A percentile compares a stretch with the other conserved stretches of the same genome.
Conservation (phyloP, 371 early-diverging fungal genomes). For the Mortierella sp. region DNA sequence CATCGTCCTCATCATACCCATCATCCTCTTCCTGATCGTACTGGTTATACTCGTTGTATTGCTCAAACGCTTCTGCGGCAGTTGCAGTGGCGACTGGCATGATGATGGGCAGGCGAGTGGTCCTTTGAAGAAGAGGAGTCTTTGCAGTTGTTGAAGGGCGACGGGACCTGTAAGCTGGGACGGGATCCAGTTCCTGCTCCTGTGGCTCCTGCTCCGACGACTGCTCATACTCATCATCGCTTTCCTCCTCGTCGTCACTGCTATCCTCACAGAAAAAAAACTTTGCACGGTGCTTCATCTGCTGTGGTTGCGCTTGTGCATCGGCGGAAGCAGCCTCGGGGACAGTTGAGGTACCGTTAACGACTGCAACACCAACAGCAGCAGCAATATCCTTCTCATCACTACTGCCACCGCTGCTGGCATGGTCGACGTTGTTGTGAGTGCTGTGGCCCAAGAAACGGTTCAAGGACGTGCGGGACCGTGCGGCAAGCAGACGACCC, state of each 20-base stretch:
- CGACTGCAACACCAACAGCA: too few relatives aligned
- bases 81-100: not conserved
- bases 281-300: slow-evolving; percentile 8
- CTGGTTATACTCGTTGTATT: not conserved
- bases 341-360: too few relatives aligned
- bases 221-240: not conserved
- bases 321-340: too few relatives aligned
- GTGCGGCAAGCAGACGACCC: not conserved
- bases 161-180: not conserved
- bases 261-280: slow-evolving; percentile 14
- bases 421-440: not conserved
- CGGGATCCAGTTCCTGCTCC: not conserved
- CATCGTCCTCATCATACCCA: not conserved
- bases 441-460: not conserved
- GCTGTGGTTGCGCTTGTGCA: not conserved
- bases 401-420: not conserved
- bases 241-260: not conserved
- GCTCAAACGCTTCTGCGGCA: not conserved
- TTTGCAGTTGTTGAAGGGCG: not conserved
- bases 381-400: not conserved
- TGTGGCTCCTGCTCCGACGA: not conserved
- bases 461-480: not conserved
- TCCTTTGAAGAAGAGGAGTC: not conserved
- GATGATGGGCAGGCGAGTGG: not conserved
- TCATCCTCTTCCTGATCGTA: not conserved